Base-by-base conservation (phyloP, 169 alveolate genomes). In the Prorocentrum cordatum region DNA sequence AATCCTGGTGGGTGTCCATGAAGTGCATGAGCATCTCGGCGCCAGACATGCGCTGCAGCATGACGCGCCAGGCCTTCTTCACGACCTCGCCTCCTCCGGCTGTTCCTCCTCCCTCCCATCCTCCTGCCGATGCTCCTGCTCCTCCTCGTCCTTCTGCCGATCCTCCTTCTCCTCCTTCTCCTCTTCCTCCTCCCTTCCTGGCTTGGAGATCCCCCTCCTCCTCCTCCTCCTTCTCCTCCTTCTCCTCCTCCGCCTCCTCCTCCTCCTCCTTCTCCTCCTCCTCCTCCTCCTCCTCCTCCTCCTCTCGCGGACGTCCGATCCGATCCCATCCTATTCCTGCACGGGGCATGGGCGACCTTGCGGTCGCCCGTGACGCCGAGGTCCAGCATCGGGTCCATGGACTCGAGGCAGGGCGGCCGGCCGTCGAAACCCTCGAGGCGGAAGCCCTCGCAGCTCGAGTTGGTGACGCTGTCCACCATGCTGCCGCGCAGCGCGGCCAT, bases 391-490 rank as follows among this genome's bases (percentile, higher is more conserved):
- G 86, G 86, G 68, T 59, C 86, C 86, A 75, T 75, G 42, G 86
- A 75, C 47, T 75, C 86, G 61, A 75, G 20, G 36, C 72, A 70
- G 7, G 86, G 86, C 32, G 86, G 86, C 24, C 86, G 86, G 16
- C 86, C 86, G 35, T 75, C 86, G 27, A 75, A 75, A 72, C 86
- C 86, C 86, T 75, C 86, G 29, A 75, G 26, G 9, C 86, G 70
- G 24, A 75, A 75, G 71, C 86, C 86, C 72, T 75, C 86, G 31
- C 86, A 75, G 59, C 86, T 75, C 42, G 72, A 54, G 39, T 75
- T 75, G 72, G 86, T 75, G 38, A 75, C 54, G 86, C 86, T 59
- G 68, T 32, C 68, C 33, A 75, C 86, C 38, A 75, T 36, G 36
- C 86, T 75, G 29, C 54, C 72, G 16, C 86, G 86, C 70, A 75